Conservation (phyloP, 768 basidiomycete genomes). For the Favolaschia claudopus region DNA sequence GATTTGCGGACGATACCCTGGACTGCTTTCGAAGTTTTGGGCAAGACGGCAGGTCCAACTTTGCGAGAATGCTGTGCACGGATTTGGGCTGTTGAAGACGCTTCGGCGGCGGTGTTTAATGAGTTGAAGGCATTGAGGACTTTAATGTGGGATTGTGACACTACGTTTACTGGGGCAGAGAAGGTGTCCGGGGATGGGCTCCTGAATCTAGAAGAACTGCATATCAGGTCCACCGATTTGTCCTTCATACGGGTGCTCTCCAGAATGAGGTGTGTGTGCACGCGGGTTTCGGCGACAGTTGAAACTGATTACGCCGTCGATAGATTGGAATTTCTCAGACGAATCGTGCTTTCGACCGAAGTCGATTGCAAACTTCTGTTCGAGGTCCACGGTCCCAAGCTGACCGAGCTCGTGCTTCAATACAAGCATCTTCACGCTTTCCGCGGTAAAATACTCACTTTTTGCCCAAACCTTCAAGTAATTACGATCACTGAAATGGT, state of each 20-base stretch:
- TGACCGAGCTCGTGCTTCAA: not conserved
- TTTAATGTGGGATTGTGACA: not conserved
- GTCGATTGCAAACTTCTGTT: not conserved
- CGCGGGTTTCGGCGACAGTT: too few relatives aligned
- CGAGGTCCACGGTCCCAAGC: not conserved
- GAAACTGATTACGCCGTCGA: too few relatives aligned
- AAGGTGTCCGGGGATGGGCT: not conserved
- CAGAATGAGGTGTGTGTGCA: not conserved
- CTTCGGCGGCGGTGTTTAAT: not conserved
- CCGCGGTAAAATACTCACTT: not conserved
- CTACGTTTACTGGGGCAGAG: not conserved
- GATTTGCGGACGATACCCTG: not conserved
- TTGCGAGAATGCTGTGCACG: not conserved
- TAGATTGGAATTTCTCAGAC: not conserved
- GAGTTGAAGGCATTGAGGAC: not conserved
- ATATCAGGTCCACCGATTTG: not conserved
- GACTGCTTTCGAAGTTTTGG: constrained; percentile 1
- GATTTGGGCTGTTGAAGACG: not conserved
- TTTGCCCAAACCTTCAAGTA: not conserved
- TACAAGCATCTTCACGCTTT: not conserved
- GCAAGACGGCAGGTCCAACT: not conserved
- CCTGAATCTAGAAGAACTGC: not conserved
- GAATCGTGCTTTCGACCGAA: not conserved
- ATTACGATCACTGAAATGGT: not conserved
- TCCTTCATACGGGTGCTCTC: not conserved